Evolutionary conservation across 202 grass and related monocot genomes (phyloP).

Genomic region (Zizania palustris): DNA sequence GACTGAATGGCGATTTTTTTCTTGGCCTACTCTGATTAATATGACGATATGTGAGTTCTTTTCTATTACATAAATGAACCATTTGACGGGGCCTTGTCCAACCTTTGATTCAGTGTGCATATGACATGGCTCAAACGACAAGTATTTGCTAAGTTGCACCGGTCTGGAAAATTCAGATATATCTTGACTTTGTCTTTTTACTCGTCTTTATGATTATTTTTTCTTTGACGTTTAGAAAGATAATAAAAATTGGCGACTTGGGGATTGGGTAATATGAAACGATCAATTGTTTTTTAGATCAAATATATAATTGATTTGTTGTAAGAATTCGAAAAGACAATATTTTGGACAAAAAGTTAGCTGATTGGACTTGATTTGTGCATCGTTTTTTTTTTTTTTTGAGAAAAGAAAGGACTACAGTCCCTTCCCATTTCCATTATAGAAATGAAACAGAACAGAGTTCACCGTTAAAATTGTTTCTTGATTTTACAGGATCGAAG

Average conservation of each 20-base stretch:
- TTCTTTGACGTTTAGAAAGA: background rate
- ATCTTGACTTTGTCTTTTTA: constrained; percentile 1
- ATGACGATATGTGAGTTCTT: background rate
- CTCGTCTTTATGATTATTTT: background rate
- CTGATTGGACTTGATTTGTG: background rate
- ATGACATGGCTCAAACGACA: constrained; percentile 1
- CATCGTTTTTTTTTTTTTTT: too few species aligned
- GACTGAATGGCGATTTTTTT: background rate
- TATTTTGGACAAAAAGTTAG: background rate
- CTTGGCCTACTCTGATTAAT: background rate
- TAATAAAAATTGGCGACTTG: background rate
- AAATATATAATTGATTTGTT: background rate
- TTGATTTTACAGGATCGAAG: constrained; percentile 36
- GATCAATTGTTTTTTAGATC: background rate
- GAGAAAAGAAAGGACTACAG: too few species aligned
- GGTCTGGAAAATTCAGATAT: background rate
- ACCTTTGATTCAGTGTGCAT: background rate
- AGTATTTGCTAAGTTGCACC: background rate
- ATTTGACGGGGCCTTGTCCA: background rate
- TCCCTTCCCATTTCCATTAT: too few species aligned
- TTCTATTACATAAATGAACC: background rate
- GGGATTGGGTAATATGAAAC: background rate
- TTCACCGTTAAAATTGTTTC: constrained; percentile 23
- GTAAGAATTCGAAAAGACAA: background rate
- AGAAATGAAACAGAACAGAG: too few species aligned